Base-by-base conservation (phyloP, 1,284 basidiomycete species). In the Neonothopanus nambi region DNA sequence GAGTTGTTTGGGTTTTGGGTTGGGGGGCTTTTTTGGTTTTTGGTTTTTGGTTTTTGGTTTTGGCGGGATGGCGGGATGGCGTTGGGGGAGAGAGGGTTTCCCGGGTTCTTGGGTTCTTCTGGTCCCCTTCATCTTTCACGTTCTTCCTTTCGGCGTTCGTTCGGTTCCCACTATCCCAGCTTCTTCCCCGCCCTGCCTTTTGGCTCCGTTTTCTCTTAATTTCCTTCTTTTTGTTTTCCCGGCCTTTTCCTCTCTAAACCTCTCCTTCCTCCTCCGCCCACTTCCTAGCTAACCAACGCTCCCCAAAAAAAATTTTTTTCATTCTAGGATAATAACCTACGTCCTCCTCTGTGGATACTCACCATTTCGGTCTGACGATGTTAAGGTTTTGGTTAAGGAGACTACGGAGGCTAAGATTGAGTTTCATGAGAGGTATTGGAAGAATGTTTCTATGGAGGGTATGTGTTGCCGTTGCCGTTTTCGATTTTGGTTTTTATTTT, bases 381-480 rank as follows among this genome's bases (percentile, higher is more conserved):
- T 85, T 47, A 80, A 82, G 49, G 83, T 87, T 54, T 78, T 98
- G 47, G 79, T 91, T 46, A 80, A 83, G 33, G 94, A 98, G 68
- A 95, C 93, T 15, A 88, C 84, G 1, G 80, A 82, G 30, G 94
- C 88, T 1, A 87, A 85, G 62, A 81, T 98, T 49, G 87, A 90
- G 61, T 98, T 98, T 68, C 93, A 96, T 63, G 91, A 95, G 23
- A 81, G 87, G 35, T 98, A 95, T 63, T 99, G 96, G 96, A 84
- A 85, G 67, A 95, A 96, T 59, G 84, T 97, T 28, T 91, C 87
- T 2, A 63, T 72, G 3, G 80, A 86, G 69, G 90, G 90, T 89
- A 33, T 11, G 30, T 33, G n/a, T 33, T 33, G 30, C 30, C 40
- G 3, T 64, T 60, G 26, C 5, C 21, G 7, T 15, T 3, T 13